phyloP scores from a whole-genome alignment of 805 yeast species.

The Huiozyma sinensis region DNA sequence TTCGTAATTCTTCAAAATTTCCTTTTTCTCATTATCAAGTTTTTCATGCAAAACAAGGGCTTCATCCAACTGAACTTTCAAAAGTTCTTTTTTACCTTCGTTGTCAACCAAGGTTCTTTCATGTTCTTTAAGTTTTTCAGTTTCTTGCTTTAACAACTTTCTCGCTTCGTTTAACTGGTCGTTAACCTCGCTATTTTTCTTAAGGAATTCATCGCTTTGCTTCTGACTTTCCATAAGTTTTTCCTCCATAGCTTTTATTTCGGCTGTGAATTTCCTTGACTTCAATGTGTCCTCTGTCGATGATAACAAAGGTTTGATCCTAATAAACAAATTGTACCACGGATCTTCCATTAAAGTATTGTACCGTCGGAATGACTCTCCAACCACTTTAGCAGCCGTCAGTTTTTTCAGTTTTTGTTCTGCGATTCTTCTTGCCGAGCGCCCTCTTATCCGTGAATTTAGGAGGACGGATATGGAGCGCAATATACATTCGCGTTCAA shows the following conservation, averaged over 20 bases:
- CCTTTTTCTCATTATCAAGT: constrained; percentile 19
- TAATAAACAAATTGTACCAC: constrained; percentile 69
- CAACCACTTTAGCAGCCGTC: constrained; percentile 61
- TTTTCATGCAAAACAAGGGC: constrained; percentile 14
- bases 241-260: constrained; percentile 41
- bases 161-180: constrained; percentile 26
- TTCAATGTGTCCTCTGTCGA: constrained; percentile 52
- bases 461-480: constrained; percentile 44
- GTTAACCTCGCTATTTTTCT: constrained; percentile 18
- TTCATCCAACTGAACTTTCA: constrained; percentile 18
- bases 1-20: constrained; percentile 13
- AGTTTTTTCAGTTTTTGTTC: constrained; percentile 42
- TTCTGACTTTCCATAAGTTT: constrained; percentile 33
- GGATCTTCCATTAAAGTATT: constrained; percentile 43
- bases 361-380: constrained; percentile 47
- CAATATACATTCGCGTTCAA: constrained; percentile 56
- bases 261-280: constrained; percentile 45
- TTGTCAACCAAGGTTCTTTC: constrained; percentile 36
- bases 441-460: constrained; percentile 60
- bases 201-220: constrained; percentile 20
- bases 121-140: constrained; percentile 35
- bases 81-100: constrained; percentile 31
- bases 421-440: constrained; percentile 40
- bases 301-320: constrained; percentile 64
- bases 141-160: constrained; percentile 31